Base-by-base conservation (phyloP, 148 eudicot genomes). In the Beta vulgaris region DNA sequence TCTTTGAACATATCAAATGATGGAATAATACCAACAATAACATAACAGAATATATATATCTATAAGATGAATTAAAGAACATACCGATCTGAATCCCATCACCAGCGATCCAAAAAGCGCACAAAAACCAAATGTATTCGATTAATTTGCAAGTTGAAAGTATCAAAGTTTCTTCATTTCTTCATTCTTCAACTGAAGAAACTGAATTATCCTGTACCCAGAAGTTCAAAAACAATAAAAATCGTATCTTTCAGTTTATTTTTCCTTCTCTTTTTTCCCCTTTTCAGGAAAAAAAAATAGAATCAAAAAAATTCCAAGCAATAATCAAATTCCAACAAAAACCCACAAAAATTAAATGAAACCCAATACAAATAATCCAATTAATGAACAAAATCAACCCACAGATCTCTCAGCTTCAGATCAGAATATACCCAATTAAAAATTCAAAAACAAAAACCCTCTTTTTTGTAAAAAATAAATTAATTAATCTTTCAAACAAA, bases 341-440 rank as follows among this genome's bases (percentile, higher is more conserved):
- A 71, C 44, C 75, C 68, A 12, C 4, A 73, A 77, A 65, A 68
- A 32, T 28, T 58, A 28, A 80, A 13, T 25, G 75, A 79, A 83
- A 79, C 32, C 76, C 55, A 79, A 48, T 71, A 35, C 68, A 31
- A 44, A 58, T 3, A 48, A 21, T 43, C 67, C 61, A 29, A 29
- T 28, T 72, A 12, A 63, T 66, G 40, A 66, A 1, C 69, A 77
- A 73, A 59, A 71, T 43, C 21, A 74, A 49, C 42, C 29, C 37
- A 13, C 73, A 83, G 90, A 88, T 86, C 88, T 77, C 80, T 26
- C 53, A 72, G 74, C 44, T 29, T 74, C 68, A 75, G 82, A 85
- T 79, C 85, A 85, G 44, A 18, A 72, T 15, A n/a, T n/a, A n/a
- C n/a, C n/a, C n/a, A n/a, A n/a, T n/a, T n/a, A n/a, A n/a, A n/a